These are phyloP conservation scores for Cladosporium sp. DNA, from an alignment of 2,329 filamentous ascomycete genomes.

Conservation along the genomic window DNA sequence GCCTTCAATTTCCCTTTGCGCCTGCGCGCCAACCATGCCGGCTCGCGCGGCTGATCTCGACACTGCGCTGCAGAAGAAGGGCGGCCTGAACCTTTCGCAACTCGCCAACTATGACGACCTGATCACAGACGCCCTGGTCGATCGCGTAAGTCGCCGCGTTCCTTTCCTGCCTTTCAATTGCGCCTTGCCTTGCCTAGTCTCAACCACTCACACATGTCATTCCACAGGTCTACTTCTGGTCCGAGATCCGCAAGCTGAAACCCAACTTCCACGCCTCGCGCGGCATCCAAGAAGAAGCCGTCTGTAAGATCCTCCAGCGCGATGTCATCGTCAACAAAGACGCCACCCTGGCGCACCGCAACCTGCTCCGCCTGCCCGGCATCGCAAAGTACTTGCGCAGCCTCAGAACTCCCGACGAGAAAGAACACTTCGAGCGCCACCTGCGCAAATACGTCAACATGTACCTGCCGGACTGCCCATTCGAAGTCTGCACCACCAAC, in stretches of 20 bases:
- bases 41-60: constrained; percentile 33
- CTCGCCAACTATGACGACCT: constrained; percentile 93
- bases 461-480: constrained; percentile 89
- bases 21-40: constrained; percentile 9
- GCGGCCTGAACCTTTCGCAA: constrained; percentile 78
- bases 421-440: constrained; percentile 80
- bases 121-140: constrained; percentile 88
- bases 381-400: constrained; percentile 65
- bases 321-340: constrained; percentile 74
- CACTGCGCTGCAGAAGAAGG: constrained; percentile 54
- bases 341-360: constrained; percentile 63
- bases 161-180: background rate
- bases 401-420: constrained; percentile 68
- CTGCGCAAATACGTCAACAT: constrained; percentile 88
- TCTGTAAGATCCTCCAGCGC: constrained; percentile 56
- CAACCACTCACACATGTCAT: too few relatives aligned
- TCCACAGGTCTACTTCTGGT: constrained; percentile 87
- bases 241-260: constrained; percentile 89
- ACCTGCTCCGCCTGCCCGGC: constrained; percentile 68
- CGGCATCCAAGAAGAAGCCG: constrained; percentile 64
- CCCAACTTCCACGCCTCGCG: constrained; percentile 80
- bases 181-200: constrained; percentile 10
- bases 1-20: background rate
- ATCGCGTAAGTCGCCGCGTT: constrained; percentile 90
- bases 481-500: constrained; percentile 90